Percentiles rank a stretch among this genome's conserved stretches.
phyloP scores from a whole-genome alignment of 345 rosid species.

The Bretschneidera sinensis region DNA sequence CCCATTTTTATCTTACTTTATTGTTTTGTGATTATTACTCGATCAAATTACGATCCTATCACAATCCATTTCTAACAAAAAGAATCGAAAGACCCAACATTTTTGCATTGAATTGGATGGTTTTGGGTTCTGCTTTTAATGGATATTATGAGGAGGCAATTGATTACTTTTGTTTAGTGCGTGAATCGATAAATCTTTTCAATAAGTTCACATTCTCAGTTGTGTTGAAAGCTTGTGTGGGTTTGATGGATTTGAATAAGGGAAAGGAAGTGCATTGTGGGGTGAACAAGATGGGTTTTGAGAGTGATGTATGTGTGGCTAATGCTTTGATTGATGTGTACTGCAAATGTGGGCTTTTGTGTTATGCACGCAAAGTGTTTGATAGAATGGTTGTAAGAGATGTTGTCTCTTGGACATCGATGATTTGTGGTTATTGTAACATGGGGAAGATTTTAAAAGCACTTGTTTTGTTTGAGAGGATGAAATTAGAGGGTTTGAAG shows the following conservation, averaged over 20 bases:
- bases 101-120: slow-evolving; percentile 50
- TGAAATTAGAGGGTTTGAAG: slow-evolving; percentile 39
- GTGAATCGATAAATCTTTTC: slow-evolving; percentile 16
- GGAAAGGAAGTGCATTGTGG: slow-evolving; percentile 38
- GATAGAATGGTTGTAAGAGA: slow-evolving; percentile 30
- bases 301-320: slow-evolving; percentile 21
- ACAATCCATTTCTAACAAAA: no score
- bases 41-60: no score
- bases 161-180: slow-evolving; percentile 34
- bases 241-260: slow-evolving; percentile 37
- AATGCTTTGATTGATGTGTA: slow-evolving; percentile 44
- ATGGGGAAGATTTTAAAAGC: slow-evolving; percentile 28
- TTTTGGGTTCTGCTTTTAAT: slow-evolving; percentile 30
- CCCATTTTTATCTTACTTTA: no score
- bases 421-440: slow-evolving; percentile 45
- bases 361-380: slow-evolving; percentile 35
- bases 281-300: slow-evolving; percentile 23
- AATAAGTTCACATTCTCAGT: slow-evolving; percentile 42
- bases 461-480: slow-evolving; percentile 28
- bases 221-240: slow-evolving; percentile 45
- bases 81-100: slow-evolving; percentile 26
- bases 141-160: slow-evolving; percentile 34
- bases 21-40: no score
- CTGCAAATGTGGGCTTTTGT: slow-evolving; percentile 27
- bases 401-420: slow-evolving; percentile 46